Evolutionary conservation across 2,329 filamentous ascomycete genomes (phyloP).

Genomic region (Pseudocercospora ulei): DNA sequence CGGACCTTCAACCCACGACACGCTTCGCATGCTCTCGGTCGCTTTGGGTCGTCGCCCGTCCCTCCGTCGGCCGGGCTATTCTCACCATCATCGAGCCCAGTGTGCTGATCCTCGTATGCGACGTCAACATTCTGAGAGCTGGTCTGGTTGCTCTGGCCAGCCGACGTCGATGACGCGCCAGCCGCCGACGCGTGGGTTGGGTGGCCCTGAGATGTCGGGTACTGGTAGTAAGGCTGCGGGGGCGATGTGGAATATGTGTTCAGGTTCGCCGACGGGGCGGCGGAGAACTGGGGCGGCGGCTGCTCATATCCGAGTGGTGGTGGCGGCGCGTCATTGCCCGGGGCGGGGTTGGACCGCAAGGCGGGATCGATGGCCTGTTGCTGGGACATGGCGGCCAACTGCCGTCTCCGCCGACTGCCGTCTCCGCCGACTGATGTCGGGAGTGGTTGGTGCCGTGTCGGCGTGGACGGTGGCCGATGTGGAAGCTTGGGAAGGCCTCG

Average conservation of each 20-base stretch:
- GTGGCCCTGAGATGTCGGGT: slow-evolving; percentile 18
- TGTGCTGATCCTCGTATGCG: slow-evolving; percentile 11
- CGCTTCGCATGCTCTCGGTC: slow-evolving; percentile 42
- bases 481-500: background rate
- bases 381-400: slow-evolving; percentile 3
- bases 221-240: slow-evolving; percentile 23
- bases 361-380: slow-evolving; percentile 5
- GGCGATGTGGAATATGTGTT: slow-evolving; percentile 4
- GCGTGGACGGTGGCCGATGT: slow-evolving; percentile 7
- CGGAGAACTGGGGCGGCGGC: slow-evolving; percentile 6
- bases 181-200: slow-evolving; percentile 16
- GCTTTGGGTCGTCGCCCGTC: slow-evolving; percentile 36
- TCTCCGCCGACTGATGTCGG: slow-evolving; percentile 5
- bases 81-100: slow-evolving; percentile 16
- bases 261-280: slow-evolving; percentile 2
- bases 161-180: slow-evolving; percentile 16
- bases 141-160: slow-evolving; percentile 24
- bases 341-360: background rate
- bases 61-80: slow-evolving; percentile 15
- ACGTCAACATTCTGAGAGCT: slow-evolving; percentile 16
- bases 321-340: background rate
- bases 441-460: slow-evolving; percentile 5
- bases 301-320: background rate
- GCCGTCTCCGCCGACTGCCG: background rate
- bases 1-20: slow-evolving; percentile 53